Conservation (phyloP, 352 stramenopile species). For the Paralagenidium karlingii region DNA sequence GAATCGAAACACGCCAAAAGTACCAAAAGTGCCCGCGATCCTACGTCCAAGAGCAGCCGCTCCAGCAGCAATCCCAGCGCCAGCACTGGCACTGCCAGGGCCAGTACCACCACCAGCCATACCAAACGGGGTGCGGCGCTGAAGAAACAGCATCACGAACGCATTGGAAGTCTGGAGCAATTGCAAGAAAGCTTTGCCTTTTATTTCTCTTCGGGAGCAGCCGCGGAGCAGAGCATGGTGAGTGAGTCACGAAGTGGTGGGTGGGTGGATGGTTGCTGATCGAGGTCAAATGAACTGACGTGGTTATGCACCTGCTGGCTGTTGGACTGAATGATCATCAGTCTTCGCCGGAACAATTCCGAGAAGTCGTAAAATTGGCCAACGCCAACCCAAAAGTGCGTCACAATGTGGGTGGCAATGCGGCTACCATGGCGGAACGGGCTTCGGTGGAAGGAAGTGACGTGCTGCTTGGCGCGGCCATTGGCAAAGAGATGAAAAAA, state of each 20-base stretch:
- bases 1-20: too few species aligned
- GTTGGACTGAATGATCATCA: too few species aligned
- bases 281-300: neutral
- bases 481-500: constrained; percentile 62
- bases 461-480: constrained; percentile 59
- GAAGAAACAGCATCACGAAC: constrained; percentile 48
- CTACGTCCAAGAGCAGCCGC: too few species aligned
- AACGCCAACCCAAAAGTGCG: constrained; percentile 42
- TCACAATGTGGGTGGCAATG: constrained; percentile 63
- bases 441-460: constrained; percentile 50
- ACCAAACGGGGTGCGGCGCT: too few species aligned
- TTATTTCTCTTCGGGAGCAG: constrained; percentile 69
- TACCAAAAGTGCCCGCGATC: too few species aligned
- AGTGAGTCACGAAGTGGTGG: too few species aligned
- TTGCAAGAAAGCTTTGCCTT: constrained; percentile 75
- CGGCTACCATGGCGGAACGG: constrained; percentile 65
- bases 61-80: too few species aligned
- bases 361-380: constrained; percentile 50
- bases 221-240: constrained; percentile 77
- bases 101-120: too few species aligned
- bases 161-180: constrained; percentile 39
- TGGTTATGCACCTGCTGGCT: neutral
- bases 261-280: too few species aligned
- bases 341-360: constrained; percentile 60
- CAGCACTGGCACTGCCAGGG: too few species aligned